Evolutionary conservation across 2,329 filamentous ascomycete genomes (phyloP).

Genomic region (Shiraia bambusicola): DNA sequence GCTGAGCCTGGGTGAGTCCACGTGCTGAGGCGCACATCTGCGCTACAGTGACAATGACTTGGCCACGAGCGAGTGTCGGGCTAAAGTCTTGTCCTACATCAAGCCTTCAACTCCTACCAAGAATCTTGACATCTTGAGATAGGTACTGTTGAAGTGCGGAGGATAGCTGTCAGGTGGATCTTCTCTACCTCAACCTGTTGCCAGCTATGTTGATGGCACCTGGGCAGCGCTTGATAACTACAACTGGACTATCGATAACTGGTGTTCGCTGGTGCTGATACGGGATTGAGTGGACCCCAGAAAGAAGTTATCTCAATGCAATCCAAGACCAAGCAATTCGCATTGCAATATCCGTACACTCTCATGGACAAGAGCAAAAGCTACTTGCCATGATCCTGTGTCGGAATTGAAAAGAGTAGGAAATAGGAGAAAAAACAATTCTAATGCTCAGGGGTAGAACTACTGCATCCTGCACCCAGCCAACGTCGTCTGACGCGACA

Average conservation of each 20-base stretch:
- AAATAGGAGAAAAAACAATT: not conserved
- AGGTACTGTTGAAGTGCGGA: conserved; percentile 11
- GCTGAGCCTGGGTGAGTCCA: too few relatives aligned
- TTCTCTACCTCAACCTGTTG: conserved; percentile 12
- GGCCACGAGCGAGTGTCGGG: too few relatives aligned
- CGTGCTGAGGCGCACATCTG: too few relatives aligned
- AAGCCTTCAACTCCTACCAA: conserved; percentile 12
- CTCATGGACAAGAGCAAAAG: too few relatives aligned
- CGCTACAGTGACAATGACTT: too few relatives aligned
- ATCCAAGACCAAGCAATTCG: too few relatives aligned
- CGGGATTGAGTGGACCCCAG: too few relatives aligned
- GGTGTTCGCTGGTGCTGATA: not conserved
- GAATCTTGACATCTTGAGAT: conserved; percentile 14
- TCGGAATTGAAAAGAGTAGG: too few relatives aligned
- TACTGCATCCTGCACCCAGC: not conserved
- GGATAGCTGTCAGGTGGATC: conserved; percentile 17
- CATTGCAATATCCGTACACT: too few relatives aligned
- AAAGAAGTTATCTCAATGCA: too few relatives aligned
- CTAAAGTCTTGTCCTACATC: not conserved
- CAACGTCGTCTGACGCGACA: not conserved
- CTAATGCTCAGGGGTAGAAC: not conserved
- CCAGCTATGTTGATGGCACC: conserved; percentile 8
- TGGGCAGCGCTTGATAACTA: conserved; percentile 10
- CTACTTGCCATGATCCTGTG: too few relatives aligned
- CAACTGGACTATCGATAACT: not conserved